Conservation (phyloP, 495 filamentous ascomycete genomes). For the Xylaria acuta region DNA sequence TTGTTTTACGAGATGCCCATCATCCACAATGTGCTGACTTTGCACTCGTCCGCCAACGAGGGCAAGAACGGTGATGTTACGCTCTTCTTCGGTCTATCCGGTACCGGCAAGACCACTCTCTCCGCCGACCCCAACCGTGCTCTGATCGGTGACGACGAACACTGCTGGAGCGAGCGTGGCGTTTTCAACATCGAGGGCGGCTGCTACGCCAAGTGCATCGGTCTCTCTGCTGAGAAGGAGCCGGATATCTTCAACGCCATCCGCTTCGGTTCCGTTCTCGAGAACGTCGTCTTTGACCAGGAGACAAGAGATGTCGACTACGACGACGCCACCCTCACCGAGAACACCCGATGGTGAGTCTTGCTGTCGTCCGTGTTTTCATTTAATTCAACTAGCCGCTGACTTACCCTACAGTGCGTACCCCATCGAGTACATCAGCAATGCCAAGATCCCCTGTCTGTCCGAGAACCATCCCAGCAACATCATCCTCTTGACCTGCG, state of each 20-base stretch:
- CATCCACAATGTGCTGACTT: constrained; percentile 97
- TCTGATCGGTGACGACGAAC: constrained; percentile 98
- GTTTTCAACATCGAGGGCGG: constrained; percentile 99
- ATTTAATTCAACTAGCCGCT: background rate
- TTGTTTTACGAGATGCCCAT: constrained; percentile 99
- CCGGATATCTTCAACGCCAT: constrained; percentile 98
- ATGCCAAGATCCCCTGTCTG: constrained; percentile 97
- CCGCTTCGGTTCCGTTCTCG: constrained; percentile 93
- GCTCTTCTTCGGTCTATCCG: constrained; percentile 98
- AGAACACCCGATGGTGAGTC: constrained; percentile 87
- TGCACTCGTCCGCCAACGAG: constrained; percentile 94
- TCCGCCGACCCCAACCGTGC: constrained; percentile 96
- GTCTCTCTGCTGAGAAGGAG: constrained; percentile 97
- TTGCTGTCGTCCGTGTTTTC: background rate
- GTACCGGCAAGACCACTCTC: constrained; percentile 97
- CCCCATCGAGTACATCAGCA: constrained; percentile 97
- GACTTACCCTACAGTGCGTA: constrained; percentile 67
- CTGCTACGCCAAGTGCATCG: constrained; percentile 99
- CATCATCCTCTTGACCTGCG: constrained; percentile 97
- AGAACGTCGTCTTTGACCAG: constrained; percentile 98
- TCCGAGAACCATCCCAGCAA: constrained; percentile 88
- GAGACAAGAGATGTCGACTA: constrained; percentile 90
- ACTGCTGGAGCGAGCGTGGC: constrained; percentile 96
- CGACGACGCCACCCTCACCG: constrained; percentile 91
- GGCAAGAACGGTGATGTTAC: constrained; percentile 89